Conservation (phyloP, 805 yeast genomes). For the Groenewaldozyma salmanticensis region DNA sequence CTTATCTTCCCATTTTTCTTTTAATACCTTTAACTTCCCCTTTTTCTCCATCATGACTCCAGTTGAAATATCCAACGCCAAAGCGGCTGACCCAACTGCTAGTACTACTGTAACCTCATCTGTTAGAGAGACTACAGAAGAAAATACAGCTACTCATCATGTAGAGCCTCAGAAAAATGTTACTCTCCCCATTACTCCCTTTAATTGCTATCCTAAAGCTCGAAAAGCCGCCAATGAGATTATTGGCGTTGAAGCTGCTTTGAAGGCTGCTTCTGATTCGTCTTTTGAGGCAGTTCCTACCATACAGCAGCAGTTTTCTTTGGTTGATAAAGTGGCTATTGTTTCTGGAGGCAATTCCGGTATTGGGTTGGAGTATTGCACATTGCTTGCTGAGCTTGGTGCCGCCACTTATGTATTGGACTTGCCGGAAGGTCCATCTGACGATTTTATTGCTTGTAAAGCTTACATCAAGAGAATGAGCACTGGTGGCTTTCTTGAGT, state of each 20-base stretch:
- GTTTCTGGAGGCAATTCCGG: constrained; percentile 40
- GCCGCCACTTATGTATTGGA: constrained; percentile 33
- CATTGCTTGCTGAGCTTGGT: constrained; percentile 35
- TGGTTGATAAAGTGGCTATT: constrained; percentile 33
- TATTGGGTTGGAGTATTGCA: constrained; percentile 35
- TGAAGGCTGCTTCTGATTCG: constrained; percentile 20
- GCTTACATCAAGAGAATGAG: constrained; percentile 20
- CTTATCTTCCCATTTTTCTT: no score
- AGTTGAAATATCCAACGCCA: no score
- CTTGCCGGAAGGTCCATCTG: constrained; percentile 19
- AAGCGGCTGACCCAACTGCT: no score
- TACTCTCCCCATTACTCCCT: constrained; percentile 17
- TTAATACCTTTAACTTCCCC: no score
- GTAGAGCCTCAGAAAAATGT: constrained; percentile 3
- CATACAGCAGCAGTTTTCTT: constrained; percentile 31
- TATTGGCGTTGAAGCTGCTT: constrained; percentile 25
- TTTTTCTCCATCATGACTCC: no score
- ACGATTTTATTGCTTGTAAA: constrained; percentile 19
- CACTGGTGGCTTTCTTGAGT: constrained; percentile 29
- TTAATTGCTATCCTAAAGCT: constrained; percentile 16
- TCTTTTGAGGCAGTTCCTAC: constrained; percentile 16
- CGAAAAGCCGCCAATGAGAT: constrained; percentile 19
- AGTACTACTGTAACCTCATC: background rate
- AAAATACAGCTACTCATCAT: background rate
- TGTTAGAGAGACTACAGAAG: background rate